Base-by-base conservation (phyloP, 2,329 filamentous ascomycete genomes). In the Hymenoscyphus albidus region DNA sequence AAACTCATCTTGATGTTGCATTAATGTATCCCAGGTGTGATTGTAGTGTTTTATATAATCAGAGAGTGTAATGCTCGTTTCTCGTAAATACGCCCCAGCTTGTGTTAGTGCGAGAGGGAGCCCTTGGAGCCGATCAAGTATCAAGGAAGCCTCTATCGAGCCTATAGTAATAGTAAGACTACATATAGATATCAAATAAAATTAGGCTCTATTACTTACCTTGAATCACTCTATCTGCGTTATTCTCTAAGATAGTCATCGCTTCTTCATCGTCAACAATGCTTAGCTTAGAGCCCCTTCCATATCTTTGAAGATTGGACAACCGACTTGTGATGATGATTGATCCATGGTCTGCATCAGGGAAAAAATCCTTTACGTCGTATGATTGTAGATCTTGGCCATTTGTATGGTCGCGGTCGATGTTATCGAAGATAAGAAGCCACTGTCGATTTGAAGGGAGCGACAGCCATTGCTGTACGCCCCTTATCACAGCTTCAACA, bases 91-190 rank as follows among this genome's bases (percentile, higher is more conserved):
- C 0, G 78, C 74, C 5, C 80, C 79, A 18, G 81, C 80, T 16
- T 79, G 77, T 7, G 79, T 71, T 14, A 83, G 75, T 1, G 80
- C 80, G 38, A 83, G 75, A 13, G 80, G 80, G 35, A 82, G 76
- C 4, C 81, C 60, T 48, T 48, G 16, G 16, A 48, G 64, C 79
- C 76, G 0, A 61, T 56, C 51, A 60, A 66, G 66, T 32, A 7
- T 59, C n/a, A 62, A 22, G 42, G 66, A 1, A 31, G 54, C 32
- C 54, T 57, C 65, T 62, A 64, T 62, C 0, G 54, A 44, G 55
- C 65, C 61, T 65, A 35, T 42, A 38, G 48, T 55, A 7, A 60
- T 16, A 39, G 64, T 44, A 64, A 59, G 27, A 40, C 40, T 55
- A 27, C 14, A 10, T 40, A 22, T 22, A 56, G 22, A 65, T 63